A percentile compares a stretch with the other conserved stretches of the same genome.
Conservation (phyloP, 257 asterid genomes). For the Catharanthus roseus region DNA sequence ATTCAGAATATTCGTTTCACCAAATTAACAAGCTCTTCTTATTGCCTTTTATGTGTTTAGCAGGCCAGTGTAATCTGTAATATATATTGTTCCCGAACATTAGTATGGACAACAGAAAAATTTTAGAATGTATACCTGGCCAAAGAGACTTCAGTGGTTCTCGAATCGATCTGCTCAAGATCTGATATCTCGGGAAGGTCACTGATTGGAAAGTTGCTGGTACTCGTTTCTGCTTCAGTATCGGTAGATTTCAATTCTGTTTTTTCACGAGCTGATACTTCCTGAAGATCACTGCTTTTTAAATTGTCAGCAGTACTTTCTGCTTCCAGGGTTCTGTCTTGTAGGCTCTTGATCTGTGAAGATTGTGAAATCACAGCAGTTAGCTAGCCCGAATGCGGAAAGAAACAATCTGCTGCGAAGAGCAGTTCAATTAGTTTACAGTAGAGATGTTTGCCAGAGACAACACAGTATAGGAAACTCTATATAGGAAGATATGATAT, state of each 20-base stretch:
- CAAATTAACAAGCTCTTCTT: neutral
- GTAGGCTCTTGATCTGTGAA: conserved; percentile 28
- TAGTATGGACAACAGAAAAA: neutral
- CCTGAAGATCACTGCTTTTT: conserved; percentile 30
- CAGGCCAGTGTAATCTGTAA: neutral
- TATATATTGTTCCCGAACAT: neutral
- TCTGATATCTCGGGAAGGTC: conserved; percentile 33
- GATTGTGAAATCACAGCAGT: neutral
- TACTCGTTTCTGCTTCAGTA: neutral
- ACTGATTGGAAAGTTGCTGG: conserved; percentile 23
- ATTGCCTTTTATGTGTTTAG: neutral
- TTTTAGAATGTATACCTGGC: neutral
- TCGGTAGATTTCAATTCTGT: conserved; percentile 25
- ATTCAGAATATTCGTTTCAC: neutral
- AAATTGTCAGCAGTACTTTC: conserved; percentile 24
- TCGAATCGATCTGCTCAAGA: conserved; percentile 24
- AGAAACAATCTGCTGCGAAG: neutral
- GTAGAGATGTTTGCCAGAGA: too few relatives aligned
- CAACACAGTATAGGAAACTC: neutral
- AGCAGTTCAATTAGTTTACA: neutral
- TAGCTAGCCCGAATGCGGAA: neutral
- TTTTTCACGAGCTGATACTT: conserved; percentile 31
- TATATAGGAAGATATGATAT: too few relatives aligned
- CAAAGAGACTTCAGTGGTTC: conserved; percentile 21
- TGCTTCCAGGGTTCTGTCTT: conserved; percentile 24